Percentiles rank a stretch among this genome's conserved stretches.
Conservation (phyloP, 2,329 filamentous ascomycete species). For the Thelonectria discophora region DNA sequence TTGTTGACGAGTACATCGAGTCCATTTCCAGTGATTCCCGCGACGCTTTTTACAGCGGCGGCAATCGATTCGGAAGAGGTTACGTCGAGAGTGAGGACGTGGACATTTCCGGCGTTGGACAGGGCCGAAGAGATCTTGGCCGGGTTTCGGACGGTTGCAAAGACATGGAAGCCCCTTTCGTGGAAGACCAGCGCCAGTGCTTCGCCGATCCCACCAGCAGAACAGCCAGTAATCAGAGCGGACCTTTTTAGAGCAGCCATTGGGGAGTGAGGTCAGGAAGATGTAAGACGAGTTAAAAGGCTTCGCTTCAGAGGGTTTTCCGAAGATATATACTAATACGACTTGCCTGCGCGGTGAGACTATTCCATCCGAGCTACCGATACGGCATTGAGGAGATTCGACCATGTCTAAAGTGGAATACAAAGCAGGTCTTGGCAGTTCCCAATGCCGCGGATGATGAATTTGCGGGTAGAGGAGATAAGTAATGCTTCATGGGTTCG, state of each 20-base stretch:
- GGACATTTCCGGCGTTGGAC: slow-evolving; percentile 30
- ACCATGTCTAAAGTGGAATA: too few relatives aligned
- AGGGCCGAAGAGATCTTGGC: slow-evolving; percentile 41
- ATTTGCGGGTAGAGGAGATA: too few relatives aligned
- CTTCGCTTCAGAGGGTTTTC: too few relatives aligned
- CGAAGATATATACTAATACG: not conserved
- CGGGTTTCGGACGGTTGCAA: slow-evolving; percentile 43
- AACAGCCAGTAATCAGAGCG: slow-evolving; percentile 42
- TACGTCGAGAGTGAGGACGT: slow-evolving; percentile 45
- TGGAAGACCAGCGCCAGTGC: slow-evolving; percentile 34
- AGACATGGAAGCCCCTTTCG: slow-evolving; percentile 43
- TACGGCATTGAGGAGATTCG: too few relatives aligned
- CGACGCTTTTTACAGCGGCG: slow-evolving; percentile 31
- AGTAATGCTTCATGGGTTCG: too few relatives aligned
- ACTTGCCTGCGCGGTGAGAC: too few relatives aligned
- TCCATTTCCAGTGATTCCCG: slow-evolving; percentile 26
- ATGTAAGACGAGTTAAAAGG: not conserved
- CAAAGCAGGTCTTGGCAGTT: too few relatives aligned
- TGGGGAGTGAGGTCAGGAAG: not conserved
- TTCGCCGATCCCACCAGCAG: slow-evolving; percentile 38
- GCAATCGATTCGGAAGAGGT: slow-evolving; percentile 39
- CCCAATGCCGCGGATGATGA: too few relatives aligned
- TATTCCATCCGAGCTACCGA: too few relatives aligned
- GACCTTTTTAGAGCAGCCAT: slow-evolving; percentile 26
- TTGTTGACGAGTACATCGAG: slow-evolving; percentile 41